Base-by-base conservation (phyloP, 2,329 filamentous ascomycete genomes). In the Fusarium pininemorale region DNA sequence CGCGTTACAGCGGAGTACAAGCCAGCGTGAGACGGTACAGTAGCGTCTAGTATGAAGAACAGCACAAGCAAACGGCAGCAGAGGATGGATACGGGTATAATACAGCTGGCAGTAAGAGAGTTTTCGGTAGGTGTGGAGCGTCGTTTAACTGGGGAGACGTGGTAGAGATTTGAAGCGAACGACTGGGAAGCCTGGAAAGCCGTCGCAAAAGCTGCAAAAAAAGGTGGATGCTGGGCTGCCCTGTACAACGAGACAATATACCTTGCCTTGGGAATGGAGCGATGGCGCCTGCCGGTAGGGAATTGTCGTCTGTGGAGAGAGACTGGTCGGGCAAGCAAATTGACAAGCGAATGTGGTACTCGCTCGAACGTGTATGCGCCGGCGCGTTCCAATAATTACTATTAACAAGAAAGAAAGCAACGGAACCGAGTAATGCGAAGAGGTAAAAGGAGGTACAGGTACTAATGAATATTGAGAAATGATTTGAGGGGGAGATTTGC, bases 401-500 rank as follows among this genome's bases (percentile, higher is more conserved):
- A 61, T 51, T 35, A 51, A 70, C 26, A 41, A 72, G 53, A 45
- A 54, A 39, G 42, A 50, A 73, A 57, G 51, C 35, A 71, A 57
- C 45, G 56, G 62, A 59, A 54, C 39, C 37, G 38, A 65, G 47
- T 45, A 32, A 61, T 65, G 44, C 35, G 24, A 45, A 41, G 66
- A 62, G 56, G 42, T 45, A 68, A 63, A 66, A 69, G 70, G 47
- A 69, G 57, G 28, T 50, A 69, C 70, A 38, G 48, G 56, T 63
- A 37, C 32, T 37, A 66, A 48, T 55, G 70, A 70, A 60, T 62
- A 54, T 56, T 47, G 55, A 51, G 50, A 64, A 51, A 65, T 58
- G 41, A 55, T 55, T 55, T 51, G 57, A 62, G 61, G 66, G 66
- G 70, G 70, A 73, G 60, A 73, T 73, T 73, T 73, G 70, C 61